Evolutionary conservation across 148 eudicot species (phyloP), one percentile per base, ranked within the genome.

Genomic region (Persicaria maculosa): DNA sequence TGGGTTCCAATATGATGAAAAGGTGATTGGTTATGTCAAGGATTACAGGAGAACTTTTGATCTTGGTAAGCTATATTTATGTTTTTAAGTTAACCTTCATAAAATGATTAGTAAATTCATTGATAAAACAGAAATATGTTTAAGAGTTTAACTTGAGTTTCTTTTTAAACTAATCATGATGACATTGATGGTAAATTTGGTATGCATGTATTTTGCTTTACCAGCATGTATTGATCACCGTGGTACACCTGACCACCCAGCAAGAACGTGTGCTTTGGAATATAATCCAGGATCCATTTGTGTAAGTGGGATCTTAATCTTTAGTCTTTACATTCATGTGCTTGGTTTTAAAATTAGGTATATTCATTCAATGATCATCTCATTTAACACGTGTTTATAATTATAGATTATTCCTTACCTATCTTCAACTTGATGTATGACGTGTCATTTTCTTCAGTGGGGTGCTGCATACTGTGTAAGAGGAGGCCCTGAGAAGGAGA

Each of bases 161-260:
- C 40, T 31, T 11, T 65, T 65, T 5, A 43, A 65, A 40, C 43
- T 31, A 31, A 31, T 31, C 40, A 31, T 31, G 40, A 65, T 14
- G 43, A 40, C 70, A 36, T 65, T 65, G 0, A 36, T 65, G n/a
- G 70, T 65, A 40, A 65, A 11, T 65, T 65, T 65, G 44, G n/a
- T 2, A 44, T 69, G 5, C 40, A 31, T 68, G 10, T 82, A 31
- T 31, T 31, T 31, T 77, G 76, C 25, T 70, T 80, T 71, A 9
- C 74, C 89, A 94, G 98, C 98, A 22, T 94, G 98, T 88, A 86
- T 94, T 76, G 98, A 94, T 80, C 98, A 94, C 44, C 84, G 97
- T 82, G 98, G 98, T 62, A 94, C 98, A 9, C 93, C 92, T 17
- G 93, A 94, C 74, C 83, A 82, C 79, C 98, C 98, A 58, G 98